Conservation (phyloP, 208 protist genomes). For the Entamoeba moshkovskii region DNA sequence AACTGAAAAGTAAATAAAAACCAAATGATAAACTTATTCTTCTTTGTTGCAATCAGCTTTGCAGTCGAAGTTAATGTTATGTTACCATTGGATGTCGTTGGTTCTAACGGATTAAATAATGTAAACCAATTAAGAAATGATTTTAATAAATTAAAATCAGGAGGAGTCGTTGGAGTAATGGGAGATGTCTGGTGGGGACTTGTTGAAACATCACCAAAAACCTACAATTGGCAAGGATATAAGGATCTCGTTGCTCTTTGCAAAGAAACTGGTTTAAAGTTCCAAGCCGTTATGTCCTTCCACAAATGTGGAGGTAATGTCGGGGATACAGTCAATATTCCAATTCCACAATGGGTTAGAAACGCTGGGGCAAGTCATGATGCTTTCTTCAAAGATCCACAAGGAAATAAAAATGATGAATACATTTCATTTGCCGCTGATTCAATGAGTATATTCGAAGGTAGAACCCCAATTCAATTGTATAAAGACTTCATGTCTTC, state of each 20-base stretch:
- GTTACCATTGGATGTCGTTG: constrained; percentile 42
- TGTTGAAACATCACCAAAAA: constrained; percentile 38
- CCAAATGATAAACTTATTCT: background rate
- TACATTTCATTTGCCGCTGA: constrained; percentile 52
- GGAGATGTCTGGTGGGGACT: constrained; percentile 59
- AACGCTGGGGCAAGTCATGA: constrained; percentile 30
- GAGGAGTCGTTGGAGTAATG: constrained; percentile 49
- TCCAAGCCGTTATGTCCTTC: constrained; percentile 43
- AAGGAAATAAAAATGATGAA: constrained; percentile 39
- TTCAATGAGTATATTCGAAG: constrained; percentile 37
- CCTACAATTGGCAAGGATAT: constrained; percentile 48
- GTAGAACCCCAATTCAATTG: constrained; percentile 48
- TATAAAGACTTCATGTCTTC: constrained; percentile 48
- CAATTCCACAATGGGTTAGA: constrained; percentile 47
- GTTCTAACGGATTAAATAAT: constrained; percentile 24
- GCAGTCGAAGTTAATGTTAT: constrained; percentile 40
- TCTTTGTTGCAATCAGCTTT: background rate
- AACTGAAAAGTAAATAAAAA: too few species aligned
- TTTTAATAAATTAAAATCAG: constrained; percentile 35
- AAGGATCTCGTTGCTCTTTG: constrained; percentile 17
- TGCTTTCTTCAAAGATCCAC: constrained; percentile 49
- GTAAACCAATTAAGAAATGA: constrained; percentile 25
- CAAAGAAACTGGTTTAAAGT: constrained; percentile 37
- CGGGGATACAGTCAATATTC: constrained; percentile 48
- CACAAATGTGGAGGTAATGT: constrained; percentile 58